Conservation (phyloP, 176 grass and related monocot species). For the Dactylis glomerata region DNA sequence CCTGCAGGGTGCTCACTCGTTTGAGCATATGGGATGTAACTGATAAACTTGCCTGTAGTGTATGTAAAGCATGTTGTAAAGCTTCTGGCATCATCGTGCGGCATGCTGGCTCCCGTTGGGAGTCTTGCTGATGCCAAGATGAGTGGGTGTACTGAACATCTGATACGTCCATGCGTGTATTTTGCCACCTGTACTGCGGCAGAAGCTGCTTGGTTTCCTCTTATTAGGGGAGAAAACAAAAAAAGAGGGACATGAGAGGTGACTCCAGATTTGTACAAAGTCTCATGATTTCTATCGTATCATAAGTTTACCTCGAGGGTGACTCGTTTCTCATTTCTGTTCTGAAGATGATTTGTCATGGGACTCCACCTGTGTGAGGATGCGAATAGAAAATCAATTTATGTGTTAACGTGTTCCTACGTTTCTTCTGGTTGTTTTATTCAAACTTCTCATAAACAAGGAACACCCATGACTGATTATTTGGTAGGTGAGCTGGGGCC, state of each 20-base stretch:
- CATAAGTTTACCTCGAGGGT: constrained; percentile 16
- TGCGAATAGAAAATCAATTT: not conserved
- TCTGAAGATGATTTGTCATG: not conserved
- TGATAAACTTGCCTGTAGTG: constrained; percentile 20
- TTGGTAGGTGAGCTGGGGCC: too few species aligned
- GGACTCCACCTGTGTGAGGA: not conserved
- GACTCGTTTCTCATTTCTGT: not conserved
- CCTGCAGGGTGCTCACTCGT: constrained; percentile 13
- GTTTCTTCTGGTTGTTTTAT: too few species aligned
- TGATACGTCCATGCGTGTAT: constrained; percentile 30
- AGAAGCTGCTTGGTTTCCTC: constrained; percentile 19
- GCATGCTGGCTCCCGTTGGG: constrained; percentile 7
- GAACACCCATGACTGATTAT: too few species aligned
- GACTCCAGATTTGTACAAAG: constrained; percentile 45
- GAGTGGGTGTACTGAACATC: constrained; percentile 7
- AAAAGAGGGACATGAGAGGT: not conserved
- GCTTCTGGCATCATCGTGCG: constrained; percentile 27
- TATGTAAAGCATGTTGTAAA: constrained; percentile 34
- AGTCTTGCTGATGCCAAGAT: constrained; percentile 13
- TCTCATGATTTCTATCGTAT: constrained; percentile 6
- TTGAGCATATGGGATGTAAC: constrained; percentile 39
- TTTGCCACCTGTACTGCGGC: constrained; percentile 37
- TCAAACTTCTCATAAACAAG: too few species aligned
- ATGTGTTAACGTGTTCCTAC: not conserved
- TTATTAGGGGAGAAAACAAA: not conserved